Evolutionary conservation across 2,329 filamentous ascomycete genomes (phyloP), one percentile per base, ranked within the genome.

Genomic region (Purpureocillium lavendulum): DNA sequence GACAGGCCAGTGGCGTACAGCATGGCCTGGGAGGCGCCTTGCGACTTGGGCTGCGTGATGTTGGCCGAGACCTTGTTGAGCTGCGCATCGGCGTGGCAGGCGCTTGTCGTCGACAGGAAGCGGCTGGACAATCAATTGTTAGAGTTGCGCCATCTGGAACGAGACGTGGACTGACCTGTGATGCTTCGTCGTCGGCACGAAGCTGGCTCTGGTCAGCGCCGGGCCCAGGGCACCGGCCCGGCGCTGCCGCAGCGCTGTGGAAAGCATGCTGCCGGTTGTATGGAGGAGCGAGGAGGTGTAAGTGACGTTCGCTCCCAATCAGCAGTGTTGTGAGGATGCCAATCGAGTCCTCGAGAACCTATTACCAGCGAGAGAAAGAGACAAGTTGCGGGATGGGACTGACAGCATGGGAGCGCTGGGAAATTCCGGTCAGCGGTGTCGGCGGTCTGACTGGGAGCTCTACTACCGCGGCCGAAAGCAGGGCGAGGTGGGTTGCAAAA

Each of bases 1-100:
- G 69, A 78, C 54, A 98, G 71, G 39, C 94, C 94, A 2, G 90
- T 96, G 50, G 87, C 92, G 71, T 95, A 98, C 41, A 98, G 75
- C 94, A 98, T 98, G 48, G 94, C 92, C 70, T 98, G 92, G 32
- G 92, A 97, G 40, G 94, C 92, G 51, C 92, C 92, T 70, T 98
- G 92, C 28, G 90, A 92, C 70, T 96, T 97, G 59, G 89, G 90
- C 67, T 97, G 89, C 18, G 92, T 98, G 69, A 98, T 90, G 59
- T 71, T 64, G 45, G 79, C 70, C 45, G 89, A 96, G 59, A 90
- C 72, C 62, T 79, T 87, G 74, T 98, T 98, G 61, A 95, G 77
- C 52, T 71, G 63, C 33, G 73, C 66, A 43, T 78, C 67, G 50
- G 62, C 53, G 49, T 58, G 66, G 46, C 67, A 63, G 50, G 69